A percentile compares a stretch with the other conserved stretches of the same genome.
phyloP scores from a whole-genome alignment of 306 rosid species.

The Vachellia collinsii region DNA sequence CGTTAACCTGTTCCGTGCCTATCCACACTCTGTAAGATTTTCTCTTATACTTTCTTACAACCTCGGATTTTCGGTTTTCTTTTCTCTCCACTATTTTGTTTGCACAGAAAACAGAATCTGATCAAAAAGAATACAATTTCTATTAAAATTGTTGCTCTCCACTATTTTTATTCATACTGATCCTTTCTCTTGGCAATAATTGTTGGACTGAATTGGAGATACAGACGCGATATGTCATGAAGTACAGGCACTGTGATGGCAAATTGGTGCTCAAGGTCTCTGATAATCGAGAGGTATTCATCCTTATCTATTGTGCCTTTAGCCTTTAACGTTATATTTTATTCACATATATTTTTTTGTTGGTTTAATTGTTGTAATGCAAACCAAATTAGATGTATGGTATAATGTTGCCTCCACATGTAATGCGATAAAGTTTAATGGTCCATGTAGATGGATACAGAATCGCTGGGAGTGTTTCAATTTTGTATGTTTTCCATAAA shows the following conservation, averaged over 20 bases:
- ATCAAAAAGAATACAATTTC: neutral
- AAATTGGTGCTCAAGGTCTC: slow-evolving; percentile 83
- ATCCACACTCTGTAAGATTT: slow-evolving; percentile 67
- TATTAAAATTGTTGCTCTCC: neutral
- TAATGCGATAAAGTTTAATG: slow-evolving; percentile 28
- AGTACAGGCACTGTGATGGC: slow-evolving; percentile 83
- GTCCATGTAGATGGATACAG: neutral
- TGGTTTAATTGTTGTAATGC: neutral
- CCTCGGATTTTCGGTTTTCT: neutral
- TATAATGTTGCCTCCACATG: slow-evolving; percentile 4
- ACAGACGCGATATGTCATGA: slow-evolving; percentile 76
- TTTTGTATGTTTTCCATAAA: neutral
- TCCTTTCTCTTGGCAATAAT: neutral
- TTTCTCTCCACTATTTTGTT: neutral
- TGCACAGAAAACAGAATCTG: slow-evolving; percentile 25
- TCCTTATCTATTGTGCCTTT: neutral
- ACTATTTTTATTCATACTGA: neutral
- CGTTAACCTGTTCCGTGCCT: slow-evolving; percentile 71
- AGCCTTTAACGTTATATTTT: too few species aligned
- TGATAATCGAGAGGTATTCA: slow-evolving; percentile 64
- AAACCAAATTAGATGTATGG: neutral
- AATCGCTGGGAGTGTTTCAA: slow-evolving; percentile 12
- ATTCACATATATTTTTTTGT: too few species aligned
- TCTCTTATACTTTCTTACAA: neutral
- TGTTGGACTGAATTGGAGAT: slow-evolving; percentile 34